These are phyloP conservation scores for Gypsophila paniculata DNA, from an alignment of 179 eudicot species.

Conservation along the genomic window DNA sequence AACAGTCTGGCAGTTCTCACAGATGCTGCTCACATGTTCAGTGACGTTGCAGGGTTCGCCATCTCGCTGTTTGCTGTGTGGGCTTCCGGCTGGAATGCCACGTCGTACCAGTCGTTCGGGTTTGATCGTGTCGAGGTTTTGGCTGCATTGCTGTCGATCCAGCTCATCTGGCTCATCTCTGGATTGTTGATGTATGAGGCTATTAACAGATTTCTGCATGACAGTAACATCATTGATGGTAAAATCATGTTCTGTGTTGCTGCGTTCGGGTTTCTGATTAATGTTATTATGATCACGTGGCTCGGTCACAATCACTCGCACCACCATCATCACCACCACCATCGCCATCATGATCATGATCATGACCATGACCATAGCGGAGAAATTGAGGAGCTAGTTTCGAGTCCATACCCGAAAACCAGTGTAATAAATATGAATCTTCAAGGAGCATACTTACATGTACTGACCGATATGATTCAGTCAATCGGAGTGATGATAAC, in stretches of 20 bases:
- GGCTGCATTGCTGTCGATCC: conserved; percentile 48
- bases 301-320: conserved; percentile 32
- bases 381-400: conserved; percentile 27
- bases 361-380: conserved; percentile 16
- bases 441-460: conserved; percentile 56
- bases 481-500: conserved; percentile 53
- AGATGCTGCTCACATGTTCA: conserved; percentile 44
- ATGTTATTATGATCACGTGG: conserved; percentile 38
- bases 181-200: conserved; percentile 46
- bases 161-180: conserved; percentile 52
- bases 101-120: conserved; percentile 40
- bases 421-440: conserved; percentile 38
- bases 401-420: conserved; percentile 18
- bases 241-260: conserved; percentile 48
- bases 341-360: conserved; percentile 21
- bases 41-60: conserved; percentile 40
- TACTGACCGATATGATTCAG: conserved; percentile 43
- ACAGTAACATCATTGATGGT: conserved; percentile 34
- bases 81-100: conserved; percentile 42
- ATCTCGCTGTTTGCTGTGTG: conserved; percentile 39
- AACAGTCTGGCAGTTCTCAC: conserved; percentile 49
- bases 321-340: conserved; percentile 22
- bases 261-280: conserved; percentile 39
- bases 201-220: conserved; percentile 30
- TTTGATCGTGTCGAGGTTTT: conserved; percentile 45